Evolutionary conservation across 306 rosid species (phyloP).

Genomic region (Cyamopsis tetragonoloba): DNA sequence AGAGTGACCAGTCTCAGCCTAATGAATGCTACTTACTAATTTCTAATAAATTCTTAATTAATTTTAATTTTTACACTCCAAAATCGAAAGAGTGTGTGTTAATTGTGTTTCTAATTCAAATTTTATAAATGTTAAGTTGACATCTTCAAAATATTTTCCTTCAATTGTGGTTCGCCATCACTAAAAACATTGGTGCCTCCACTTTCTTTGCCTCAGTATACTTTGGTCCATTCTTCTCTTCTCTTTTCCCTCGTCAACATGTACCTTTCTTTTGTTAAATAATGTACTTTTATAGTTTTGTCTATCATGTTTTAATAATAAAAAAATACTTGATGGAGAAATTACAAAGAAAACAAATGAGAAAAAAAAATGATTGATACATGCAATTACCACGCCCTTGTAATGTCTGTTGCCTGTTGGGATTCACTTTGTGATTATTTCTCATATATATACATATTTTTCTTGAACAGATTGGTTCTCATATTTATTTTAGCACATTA

Average conservation of each 20-base stretch:
- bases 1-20: neutral
- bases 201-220: constrained; percentile 28
- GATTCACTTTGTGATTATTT: too few relatives aligned
- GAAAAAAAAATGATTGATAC: too few relatives aligned
- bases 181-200: constrained; percentile 33
- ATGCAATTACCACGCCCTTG: too few relatives aligned
- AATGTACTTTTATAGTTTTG: neutral
- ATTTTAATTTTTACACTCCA: too few relatives aligned
- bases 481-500: too few relatives aligned
- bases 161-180: constrained; percentile 8
- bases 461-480: too few relatives aligned
- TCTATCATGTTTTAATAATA: neutral
- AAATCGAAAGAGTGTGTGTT: neutral
- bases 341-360: neutral
- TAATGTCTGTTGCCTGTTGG: too few relatives aligned
- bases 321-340: neutral
- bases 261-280: neutral
- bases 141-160: constrained; percentile 16
- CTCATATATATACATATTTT: too few relatives aligned
- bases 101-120: neutral
- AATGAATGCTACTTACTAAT: neutral
- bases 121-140: neutral
- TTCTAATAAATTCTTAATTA: neutral
- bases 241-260: neutral
- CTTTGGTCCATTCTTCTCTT: constrained; percentile 16